Base-by-base conservation (phyloP, 768 basidiomycete genomes). In the Mrakia hoshinonis region DNA sequence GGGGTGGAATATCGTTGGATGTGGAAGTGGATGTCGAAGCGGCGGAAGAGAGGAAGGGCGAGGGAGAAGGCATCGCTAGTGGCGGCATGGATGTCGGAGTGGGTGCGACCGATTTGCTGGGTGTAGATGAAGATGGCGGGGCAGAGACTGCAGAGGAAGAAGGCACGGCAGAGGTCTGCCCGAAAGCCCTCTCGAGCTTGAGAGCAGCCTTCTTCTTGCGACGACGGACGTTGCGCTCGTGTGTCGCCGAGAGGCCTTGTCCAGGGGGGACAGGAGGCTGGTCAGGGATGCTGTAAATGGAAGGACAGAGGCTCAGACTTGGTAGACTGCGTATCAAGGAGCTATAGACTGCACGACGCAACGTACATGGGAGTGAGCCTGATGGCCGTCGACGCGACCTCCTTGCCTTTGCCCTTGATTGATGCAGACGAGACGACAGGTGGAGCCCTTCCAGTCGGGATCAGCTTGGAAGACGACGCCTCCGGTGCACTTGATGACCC, bases 261-360 rank as follows among this genome's bases (percentile, higher is more conserved):
- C 70, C 70, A 7, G 70, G 70, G 0, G 70, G 70, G 7, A 72
- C 70, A 20, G 70, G 70, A 1, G 70, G 70, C 18, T 72, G 64
- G 7, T 20, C 18, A 11, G 70, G 64, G n/a, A 67, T 39, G 55
- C 52, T 72, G 60, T 26, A 36, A n/a, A n/a, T 36, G 67, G 31
- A n/a, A 46, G 20, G 58, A 20, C 4, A 1, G 15, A 60, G 51
- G 46, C 55, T 24, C 22, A 46, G 54, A 29, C 4, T 10, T 48
- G 26, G 15, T 26, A 31, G 12, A 34, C 26, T 12, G 1, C 31
- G 58, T 7, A 18, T 31, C 7, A 6, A 22, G 36, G 18, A n/a
- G 1, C 7, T 4, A 31, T 2, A 12, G 18, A 60, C 3, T 1
- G 9, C 1, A 60, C 18, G 22, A 20, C 31, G 18, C 3, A 22